Evolutionary conservation across 2,329 filamentous ascomycete genomes (phyloP).

Genomic region (Epichloe sylvatica): DNA sequence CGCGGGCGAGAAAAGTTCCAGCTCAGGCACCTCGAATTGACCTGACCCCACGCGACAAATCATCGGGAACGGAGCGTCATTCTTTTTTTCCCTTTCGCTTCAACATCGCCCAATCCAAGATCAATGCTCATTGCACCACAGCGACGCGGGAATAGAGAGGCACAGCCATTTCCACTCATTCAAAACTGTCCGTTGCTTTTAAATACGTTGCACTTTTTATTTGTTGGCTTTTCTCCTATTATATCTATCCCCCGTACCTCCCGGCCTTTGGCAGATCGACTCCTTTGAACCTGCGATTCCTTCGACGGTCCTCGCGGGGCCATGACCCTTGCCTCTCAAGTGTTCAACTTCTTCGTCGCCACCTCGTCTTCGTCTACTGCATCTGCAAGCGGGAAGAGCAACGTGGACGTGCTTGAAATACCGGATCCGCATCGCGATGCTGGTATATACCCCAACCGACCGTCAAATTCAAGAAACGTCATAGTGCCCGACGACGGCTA

Average conservation of each 20-base stretch:
- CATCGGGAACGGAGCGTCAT: neutral
- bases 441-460: conserved; percentile 13
- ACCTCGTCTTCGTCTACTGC: conserved; percentile 5
- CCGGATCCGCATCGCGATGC: conserved; percentile 20
- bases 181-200: neutral
- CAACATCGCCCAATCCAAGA: neutral
- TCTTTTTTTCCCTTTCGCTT: neutral
- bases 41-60: neutral
- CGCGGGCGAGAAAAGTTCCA: neutral
- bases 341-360: conserved; percentile 2
- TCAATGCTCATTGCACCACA: neutral
- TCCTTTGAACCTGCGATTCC: neutral
- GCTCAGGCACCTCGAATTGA: neutral
- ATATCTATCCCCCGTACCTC: neutral
- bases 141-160: neutral
- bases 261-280: neutral
- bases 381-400: conserved; percentile 5
- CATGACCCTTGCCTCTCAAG: conserved; percentile 7
- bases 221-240: neutral
- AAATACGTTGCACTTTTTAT: neutral
- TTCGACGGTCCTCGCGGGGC: neutral
- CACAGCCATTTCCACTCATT: conserved; percentile 1
- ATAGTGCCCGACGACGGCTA: conserved; percentile 13
- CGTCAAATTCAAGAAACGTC: conserved; percentile 13
- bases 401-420: conserved; percentile 2